Evolutionary conservation across 805 yeast genomes (phyloP).

Genomic region (Monosporozyma aerobia): DNA sequence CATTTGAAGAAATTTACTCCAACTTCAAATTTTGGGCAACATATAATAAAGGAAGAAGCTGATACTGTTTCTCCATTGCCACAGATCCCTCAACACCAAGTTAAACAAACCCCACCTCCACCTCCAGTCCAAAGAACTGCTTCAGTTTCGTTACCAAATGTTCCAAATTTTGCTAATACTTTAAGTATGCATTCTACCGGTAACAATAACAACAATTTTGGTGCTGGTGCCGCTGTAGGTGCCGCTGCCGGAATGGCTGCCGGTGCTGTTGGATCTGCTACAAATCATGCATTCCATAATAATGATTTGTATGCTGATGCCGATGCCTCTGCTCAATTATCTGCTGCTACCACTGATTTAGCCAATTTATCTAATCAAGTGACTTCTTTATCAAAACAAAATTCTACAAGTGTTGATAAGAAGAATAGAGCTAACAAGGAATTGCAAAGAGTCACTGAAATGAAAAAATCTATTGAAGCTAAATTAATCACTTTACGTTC

Average conservation of each 20-base stretch:
- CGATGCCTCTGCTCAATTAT: conserved; percentile 56
- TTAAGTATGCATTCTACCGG: conserved; percentile 4
- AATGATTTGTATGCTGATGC: conserved; percentile 49
- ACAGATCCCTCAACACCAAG: conserved; percentile 5
- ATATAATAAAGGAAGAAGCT: conserved; percentile 36
- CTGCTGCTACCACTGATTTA: conserved; percentile 74
- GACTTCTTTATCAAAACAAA: conserved; percentile 66
- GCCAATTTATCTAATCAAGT: conserved; percentile 83
- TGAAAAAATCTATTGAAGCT: conserved; percentile 64
- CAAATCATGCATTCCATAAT: conserved; percentile 24
- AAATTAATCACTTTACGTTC: conserved; percentile 58
- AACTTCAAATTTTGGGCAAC: conserved; percentile 78
- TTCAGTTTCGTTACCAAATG: conserved; percentile 27
- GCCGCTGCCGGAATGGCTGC: conserved; percentile 7
- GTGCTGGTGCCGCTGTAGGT: conserved; percentile 3
- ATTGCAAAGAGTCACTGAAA: conserved; percentile 52
- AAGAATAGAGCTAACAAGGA: conserved; percentile 71
- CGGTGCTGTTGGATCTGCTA: conserved; percentile 9
- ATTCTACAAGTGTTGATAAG: conserved; percentile 59
- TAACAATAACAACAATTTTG: not conserved
- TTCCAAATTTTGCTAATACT: conserved; percentile 26
- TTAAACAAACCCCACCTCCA: conserved; percentile 37
- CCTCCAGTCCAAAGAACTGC: conserved; percentile 36
- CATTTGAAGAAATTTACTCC: conserved; percentile 54
- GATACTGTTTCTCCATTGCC: conserved; percentile 24